Conservation (phyloP, 257 asterid species). For the Apocynum venetum region DNA sequence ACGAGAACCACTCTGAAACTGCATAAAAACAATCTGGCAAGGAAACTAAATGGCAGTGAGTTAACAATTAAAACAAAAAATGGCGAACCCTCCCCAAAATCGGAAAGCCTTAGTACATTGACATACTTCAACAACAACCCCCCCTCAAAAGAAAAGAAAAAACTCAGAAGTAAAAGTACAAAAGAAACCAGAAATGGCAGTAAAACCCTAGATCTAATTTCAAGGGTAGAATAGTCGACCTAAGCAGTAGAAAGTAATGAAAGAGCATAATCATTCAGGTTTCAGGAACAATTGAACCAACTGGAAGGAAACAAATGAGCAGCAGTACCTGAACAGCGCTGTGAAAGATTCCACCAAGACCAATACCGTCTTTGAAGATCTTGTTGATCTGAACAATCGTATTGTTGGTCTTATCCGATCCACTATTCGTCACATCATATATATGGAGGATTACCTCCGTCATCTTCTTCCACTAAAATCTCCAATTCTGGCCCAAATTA, state of each 20-base stretch:
- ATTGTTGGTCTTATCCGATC: slow-evolving; percentile 80
- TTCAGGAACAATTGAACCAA: background rate
- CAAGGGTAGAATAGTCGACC: background rate
- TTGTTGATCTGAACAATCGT: slow-evolving; percentile 92
- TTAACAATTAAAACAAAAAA: background rate
- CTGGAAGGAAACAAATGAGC: background rate
- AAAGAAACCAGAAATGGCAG: background rate
- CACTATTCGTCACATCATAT: slow-evolving; percentile 93
- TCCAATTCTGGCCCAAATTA: slow-evolving; percentile 2
- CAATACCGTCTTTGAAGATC: slow-evolving; percentile 96
- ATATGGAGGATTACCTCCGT: slow-evolving; percentile 84
- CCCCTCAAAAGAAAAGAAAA: too few relatives aligned
- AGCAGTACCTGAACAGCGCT: slow-evolving; percentile 86
- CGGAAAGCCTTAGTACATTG: background rate
- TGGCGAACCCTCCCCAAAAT: background rate
- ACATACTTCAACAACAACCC: too few relatives aligned
- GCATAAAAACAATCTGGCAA: background rate
- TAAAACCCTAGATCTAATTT: slow-evolving; percentile 36
- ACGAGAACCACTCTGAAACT: background rate
- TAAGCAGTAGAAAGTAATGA: background rate
- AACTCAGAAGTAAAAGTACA: background rate
- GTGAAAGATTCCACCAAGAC: slow-evolving; percentile 98
- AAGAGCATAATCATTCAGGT: background rate
- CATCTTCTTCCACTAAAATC: slow-evolving; percentile 26
- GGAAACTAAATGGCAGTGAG: background rate